phyloP scores from a whole-genome alignment of 2,329 filamentous ascomycete genomes.

The Diaporthe nobilis region DNA sequence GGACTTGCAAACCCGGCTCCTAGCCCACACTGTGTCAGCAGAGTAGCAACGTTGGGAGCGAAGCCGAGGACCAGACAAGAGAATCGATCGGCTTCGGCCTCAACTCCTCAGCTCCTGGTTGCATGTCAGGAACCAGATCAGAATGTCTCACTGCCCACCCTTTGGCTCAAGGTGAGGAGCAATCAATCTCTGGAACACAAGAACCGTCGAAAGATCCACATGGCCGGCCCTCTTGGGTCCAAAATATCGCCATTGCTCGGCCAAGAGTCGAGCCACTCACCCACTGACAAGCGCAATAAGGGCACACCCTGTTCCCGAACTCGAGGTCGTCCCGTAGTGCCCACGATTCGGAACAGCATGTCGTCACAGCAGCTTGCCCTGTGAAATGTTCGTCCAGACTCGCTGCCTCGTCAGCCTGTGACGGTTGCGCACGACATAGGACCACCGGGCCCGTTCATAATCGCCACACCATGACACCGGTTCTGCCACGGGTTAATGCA shows the following conservation, averaged over 20 bases:
- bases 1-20: conserved; percentile 9
- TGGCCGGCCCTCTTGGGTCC: not conserved
- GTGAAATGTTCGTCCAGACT: conserved; percentile 28
- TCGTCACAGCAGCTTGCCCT: conserved; percentile 1
- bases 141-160: not conserved
- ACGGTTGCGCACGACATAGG: conserved; percentile 5
- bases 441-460: conserved; percentile 8
- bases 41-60: not conserved
- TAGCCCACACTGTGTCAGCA: conserved; percentile 21
- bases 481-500: conserved; percentile 12
- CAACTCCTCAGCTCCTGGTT: not conserved
- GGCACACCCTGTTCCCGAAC: conserved; percentile 5
- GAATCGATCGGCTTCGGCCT: not conserved
- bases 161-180: not conserved
- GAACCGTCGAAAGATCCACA: not conserved
- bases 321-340: not conserved
- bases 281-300: not conserved
- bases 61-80: not conserved
- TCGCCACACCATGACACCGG: conserved; percentile 26
- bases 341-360: conserved; percentile 15
- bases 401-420: not conserved
- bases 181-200: not conserved
- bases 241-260: not conserved
- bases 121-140: not conserved
- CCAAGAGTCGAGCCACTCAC: not conserved